Percentiles rank a stretch among this genome's conserved stretches.
Evolutionary conservation across 768 basidiomycete species (phyloP).

Genomic region (Antrodiella citrinella): DNA sequence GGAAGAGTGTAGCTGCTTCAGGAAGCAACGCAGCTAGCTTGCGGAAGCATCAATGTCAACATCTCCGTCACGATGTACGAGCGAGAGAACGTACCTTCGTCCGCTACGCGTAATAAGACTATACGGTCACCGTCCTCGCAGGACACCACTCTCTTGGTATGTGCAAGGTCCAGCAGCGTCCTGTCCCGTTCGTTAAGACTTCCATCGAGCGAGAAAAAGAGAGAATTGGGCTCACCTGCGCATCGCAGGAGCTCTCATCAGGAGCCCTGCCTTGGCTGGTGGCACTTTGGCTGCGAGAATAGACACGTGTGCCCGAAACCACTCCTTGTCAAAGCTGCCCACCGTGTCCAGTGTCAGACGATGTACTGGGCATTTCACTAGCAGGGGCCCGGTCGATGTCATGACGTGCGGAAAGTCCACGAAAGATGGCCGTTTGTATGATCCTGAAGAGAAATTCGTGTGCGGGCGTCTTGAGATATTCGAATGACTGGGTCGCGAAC

Average conservation of each 20-base stretch:
- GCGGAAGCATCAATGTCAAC: constrained; percentile 15
- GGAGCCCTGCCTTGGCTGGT: constrained; percentile 40
- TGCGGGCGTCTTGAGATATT: too few species aligned
- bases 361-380: not conserved
- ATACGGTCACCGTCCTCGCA: constrained; percentile 45
- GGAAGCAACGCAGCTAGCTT: constrained; percentile 64
- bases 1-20: constrained; percentile 47
- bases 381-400: not conserved
- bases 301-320: constrained; percentile 57
- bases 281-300: constrained; percentile 63
- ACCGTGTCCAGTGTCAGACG: not conserved
- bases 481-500: too few species aligned
- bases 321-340: constrained; percentile 47
- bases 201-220: too few species aligned
- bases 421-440: too few species aligned
- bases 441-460: constrained; percentile 19
- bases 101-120: constrained; percentile 54
- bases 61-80: constrained; percentile 12
- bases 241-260: constrained; percentile 53
- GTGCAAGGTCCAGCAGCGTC: constrained; percentile 60
- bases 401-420: not conserved
- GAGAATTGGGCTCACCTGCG: constrained; percentile 39
- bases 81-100: constrained; percentile 40
- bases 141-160: constrained; percentile 49
- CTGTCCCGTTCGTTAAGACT: too few species aligned